Evolutionary conservation across 2,329 filamentous ascomycete genomes (phyloP).

Genomic region (Penicillium sp.): DNA sequence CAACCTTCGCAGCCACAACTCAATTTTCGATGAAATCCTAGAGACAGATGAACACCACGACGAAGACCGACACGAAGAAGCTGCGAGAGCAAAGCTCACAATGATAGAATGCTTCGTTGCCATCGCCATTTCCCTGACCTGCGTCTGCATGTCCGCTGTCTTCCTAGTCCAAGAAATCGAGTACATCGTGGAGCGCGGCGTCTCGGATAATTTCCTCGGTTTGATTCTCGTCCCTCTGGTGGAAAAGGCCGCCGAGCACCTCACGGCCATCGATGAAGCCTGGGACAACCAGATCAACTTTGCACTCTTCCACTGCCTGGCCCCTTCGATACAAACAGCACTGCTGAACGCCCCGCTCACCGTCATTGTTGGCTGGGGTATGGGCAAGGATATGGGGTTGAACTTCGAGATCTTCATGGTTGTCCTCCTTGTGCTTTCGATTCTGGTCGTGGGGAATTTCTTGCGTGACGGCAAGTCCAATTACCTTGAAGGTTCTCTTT

Average conservation of each 20-base stretch:
- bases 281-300: conserved; percentile 65
- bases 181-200: conserved; percentile 46
- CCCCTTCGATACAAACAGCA: conserved; percentile 79
- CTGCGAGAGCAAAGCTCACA: conserved; percentile 59
- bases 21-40: conserved; percentile 66
- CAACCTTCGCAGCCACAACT: conserved; percentile 67
- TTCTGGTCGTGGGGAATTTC: conserved; percentile 80
- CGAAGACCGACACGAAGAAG: conserved; percentile 54
- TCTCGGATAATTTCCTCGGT: conserved; percentile 55
- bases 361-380: conserved; percentile 73
- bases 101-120: conserved; percentile 63
- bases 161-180: conserved; percentile 66
- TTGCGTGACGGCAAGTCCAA: conserved; percentile 80
- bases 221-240: conserved; percentile 71
- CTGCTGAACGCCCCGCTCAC: conserved; percentile 78
- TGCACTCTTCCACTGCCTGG: conserved; percentile 74
- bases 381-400: conserved; percentile 62
- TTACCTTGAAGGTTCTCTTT: conserved; percentile 76
- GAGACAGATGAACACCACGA: conserved; percentile 61
- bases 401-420: conserved; percentile 85
- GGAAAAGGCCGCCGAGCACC: conserved; percentile 77
- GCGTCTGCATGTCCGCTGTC: conserved; percentile 65
- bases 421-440: conserved; percentile 68
- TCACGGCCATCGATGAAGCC: conserved; percentile 76
- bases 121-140: conserved; percentile 54